Percentiles rank a stretch among this genome's conserved stretches.
Conservation (phyloP, 2,329 filamentous ascomycete species). For the Myriosclerotinia curreyana region DNA sequence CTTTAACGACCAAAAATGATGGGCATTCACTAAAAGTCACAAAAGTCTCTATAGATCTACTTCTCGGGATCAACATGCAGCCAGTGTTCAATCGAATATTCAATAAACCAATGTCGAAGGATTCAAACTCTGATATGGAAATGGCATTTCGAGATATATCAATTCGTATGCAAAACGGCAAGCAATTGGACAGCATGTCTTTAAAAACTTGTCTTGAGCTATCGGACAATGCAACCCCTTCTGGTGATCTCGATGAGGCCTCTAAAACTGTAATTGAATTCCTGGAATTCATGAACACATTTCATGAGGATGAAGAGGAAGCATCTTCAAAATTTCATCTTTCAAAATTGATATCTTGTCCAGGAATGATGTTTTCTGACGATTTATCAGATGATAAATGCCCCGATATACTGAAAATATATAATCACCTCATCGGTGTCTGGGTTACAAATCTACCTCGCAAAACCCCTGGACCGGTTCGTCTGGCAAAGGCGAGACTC, state of each 20-base stretch:
- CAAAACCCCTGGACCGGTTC: slow-evolving; percentile 29
- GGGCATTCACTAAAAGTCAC: not conserved
- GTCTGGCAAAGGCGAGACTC: slow-evolving; percentile 35
- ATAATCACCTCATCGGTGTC: slow-evolving; percentile 35
- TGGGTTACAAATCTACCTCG: slow-evolving; percentile 37
- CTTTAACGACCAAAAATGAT: not conserved
- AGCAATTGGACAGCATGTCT: slow-evolving; percentile 22
- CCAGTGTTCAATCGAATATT: slow-evolving; percentile 17
- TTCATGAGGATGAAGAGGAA: slow-evolving; percentile 23
- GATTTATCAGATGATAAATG: not conserved
- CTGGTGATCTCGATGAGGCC: slow-evolving; percentile 34
- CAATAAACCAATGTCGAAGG: not conserved
- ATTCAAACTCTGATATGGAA: slow-evolving; percentile 8
- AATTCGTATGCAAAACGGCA: slow-evolving; percentile 15
- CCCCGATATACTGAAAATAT: slow-evolving; percentile 33
- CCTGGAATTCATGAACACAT: slow-evolving; percentile 26
- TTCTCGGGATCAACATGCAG: slow-evolving; percentile 18
- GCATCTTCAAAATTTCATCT: slow-evolving; percentile 25
- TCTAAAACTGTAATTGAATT: slow-evolving; percentile 28
- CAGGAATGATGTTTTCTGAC: slow-evolving; percentile 22
- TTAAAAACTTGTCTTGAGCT: slow-evolving; percentile 30
- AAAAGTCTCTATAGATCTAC: slow-evolving; percentile 2
- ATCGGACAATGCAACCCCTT: slow-evolving; percentile 25
- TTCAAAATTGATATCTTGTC: slow-evolving; percentile 28
- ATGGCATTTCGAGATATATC: slow-evolving; percentile 16